A percentile compares a stretch with the other conserved stretches of the same genome.
phyloP scores from a whole-genome alignment of 2,329 filamentous ascomycete species.

The Beauveria sp. region DNA sequence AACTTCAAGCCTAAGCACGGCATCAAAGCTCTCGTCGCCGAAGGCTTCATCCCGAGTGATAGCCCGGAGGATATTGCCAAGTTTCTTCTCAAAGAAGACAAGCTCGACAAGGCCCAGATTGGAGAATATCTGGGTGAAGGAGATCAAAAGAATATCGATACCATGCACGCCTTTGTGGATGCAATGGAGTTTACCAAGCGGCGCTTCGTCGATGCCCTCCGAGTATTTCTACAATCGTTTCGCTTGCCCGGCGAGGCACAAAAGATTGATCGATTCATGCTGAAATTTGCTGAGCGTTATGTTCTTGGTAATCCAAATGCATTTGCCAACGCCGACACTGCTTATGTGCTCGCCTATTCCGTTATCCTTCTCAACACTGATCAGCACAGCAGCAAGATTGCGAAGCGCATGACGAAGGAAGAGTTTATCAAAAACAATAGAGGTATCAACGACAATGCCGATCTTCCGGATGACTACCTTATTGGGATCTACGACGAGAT shows the following conservation, averaged over 20 bases:
- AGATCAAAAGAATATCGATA: constrained; percentile 86
- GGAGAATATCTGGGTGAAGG: constrained; percentile 94
- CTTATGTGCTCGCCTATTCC: constrained; percentile 91
- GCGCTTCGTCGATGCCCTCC: constrained; percentile 85
- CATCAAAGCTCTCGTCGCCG: constrained; percentile 72
- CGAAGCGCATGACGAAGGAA: constrained; percentile 82
- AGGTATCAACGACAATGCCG: constrained; percentile 93
- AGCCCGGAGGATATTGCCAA: constrained; percentile 72
- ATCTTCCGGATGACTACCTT: constrained; percentile 89
- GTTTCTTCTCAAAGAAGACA: constrained; percentile 75
- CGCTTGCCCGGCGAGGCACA: constrained; percentile 92
- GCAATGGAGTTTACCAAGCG: constrained; percentile 87
- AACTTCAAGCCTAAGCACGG: constrained; percentile 98
- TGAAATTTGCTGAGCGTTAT: constrained; percentile 97
- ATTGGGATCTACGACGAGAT: constrained; percentile 90
- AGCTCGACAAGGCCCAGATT: constrained; percentile 82
- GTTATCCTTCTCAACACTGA: constrained; percentile 97
- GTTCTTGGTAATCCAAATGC: constrained; percentile 92
- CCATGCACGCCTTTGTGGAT: constrained; percentile 98
- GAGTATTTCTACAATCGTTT: constrained; percentile 90
- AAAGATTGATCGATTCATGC: constrained; percentile 98
- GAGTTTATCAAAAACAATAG: constrained; percentile 99
- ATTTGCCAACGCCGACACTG: constrained; percentile 96
- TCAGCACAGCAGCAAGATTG: constrained; percentile 81
- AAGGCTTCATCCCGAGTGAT: constrained; percentile 80